These are phyloP conservation scores for Chlamydomonas schloesseri DNA, from an alignment of 139 green algal genomes.

Conservation along the genomic window DNA sequence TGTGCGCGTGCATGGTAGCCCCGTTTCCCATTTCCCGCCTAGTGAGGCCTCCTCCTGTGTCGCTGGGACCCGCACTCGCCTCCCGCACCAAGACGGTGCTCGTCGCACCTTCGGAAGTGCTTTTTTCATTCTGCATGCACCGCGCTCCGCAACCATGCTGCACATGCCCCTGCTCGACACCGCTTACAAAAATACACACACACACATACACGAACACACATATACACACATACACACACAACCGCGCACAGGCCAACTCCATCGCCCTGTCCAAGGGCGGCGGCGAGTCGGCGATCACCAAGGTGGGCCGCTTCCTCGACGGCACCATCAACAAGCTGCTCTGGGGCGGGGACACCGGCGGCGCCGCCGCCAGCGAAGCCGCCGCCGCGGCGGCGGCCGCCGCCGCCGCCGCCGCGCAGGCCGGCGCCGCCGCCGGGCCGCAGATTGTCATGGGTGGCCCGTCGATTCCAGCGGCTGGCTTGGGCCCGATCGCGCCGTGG, in stretches of 20 bases:
- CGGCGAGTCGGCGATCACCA: conserved; percentile 41
- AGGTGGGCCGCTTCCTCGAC: conserved; percentile 50
- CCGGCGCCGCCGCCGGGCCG: neutral
- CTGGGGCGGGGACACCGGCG: conserved; percentile 25
- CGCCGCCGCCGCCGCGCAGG: neutral
- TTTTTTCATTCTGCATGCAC: no score
- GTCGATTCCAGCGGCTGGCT: neutral
- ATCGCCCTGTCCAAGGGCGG: conserved; percentile 21
- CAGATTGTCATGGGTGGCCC: neutral
- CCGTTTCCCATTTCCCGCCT: no score
- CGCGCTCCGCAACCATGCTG: no score
- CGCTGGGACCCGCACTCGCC: no score
- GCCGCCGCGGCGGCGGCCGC: neutral
- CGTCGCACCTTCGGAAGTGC: no score
- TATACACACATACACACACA: no score
- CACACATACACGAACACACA: no score
- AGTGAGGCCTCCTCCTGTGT: no score
- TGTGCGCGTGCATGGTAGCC: neutral
- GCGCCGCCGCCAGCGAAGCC: neutral
- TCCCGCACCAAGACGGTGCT: no score
- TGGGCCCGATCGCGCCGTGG: conserved; percentile 5
- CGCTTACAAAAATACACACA: no score
- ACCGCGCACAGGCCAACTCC: conserved; percentile 24
- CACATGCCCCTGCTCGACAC: no score
- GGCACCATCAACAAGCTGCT: conserved; percentile 59